Base-by-base conservation (phyloP, 2,329 filamentous ascomycete species). In the Arachnomyces sp. region DNA sequence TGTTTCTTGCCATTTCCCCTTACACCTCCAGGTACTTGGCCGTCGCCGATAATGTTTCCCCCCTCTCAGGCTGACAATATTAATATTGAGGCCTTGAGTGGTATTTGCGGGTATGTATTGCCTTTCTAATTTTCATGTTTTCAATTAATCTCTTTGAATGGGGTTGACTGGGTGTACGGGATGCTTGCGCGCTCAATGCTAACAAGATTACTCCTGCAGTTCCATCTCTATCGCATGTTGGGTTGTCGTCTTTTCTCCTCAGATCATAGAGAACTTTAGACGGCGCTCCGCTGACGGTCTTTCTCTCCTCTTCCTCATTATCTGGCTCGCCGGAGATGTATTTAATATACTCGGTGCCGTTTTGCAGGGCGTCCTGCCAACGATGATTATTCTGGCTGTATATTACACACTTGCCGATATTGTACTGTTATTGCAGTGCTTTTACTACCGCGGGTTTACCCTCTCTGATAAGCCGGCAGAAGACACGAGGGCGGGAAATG, bases 201-300 rank as follows among this genome's bases (percentile, higher is more conserved):
- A 18, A 13, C 34, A 14, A 38, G 30, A 31, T 11, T 36, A 34
- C n/a, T 15, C 28, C 20, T 53, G 34, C 43, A 86, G 89, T 28
- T 94, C 89, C 7, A 89, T 98, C 51, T 94, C 87, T 34, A 95
- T 98, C 58, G 89, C 89, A 37, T 95, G 89, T 60, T 95, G 92
- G 92, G 84, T 96, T 42, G 86, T 96, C 28, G 92, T 98, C 43
- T 98, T 95, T 68, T 92, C 87, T 1, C 92, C 92, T 2, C 92
- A 98, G 54, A 95, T 98, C 53, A 82, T 94, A 52, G 87, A 94
- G 57, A 95, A 95, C 59, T 95, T 94, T 67, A 81, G 81, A 47
- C 78, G 88, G 41, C 71, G 77, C 49, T 93, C 84, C 31, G 86
- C 88, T 43, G 87, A 95, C 59, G 90, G 88, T 2, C 73, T 96